Conservation (phyloP, 768 basidiomycete species). For the Tylopilus subfusipes region DNA sequence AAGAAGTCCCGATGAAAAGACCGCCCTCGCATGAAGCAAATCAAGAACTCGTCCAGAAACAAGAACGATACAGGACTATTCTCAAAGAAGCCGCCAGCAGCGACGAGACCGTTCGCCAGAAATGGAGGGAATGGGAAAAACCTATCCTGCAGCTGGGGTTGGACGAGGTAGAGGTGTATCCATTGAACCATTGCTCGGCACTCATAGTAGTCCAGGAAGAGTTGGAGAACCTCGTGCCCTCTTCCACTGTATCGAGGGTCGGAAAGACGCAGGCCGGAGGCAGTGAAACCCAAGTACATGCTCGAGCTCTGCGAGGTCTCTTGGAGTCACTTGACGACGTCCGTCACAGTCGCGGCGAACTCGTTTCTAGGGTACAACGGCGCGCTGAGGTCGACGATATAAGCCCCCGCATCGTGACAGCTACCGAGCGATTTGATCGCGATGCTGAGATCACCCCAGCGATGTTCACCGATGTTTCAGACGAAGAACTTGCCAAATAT, state of each 20-base stretch:
- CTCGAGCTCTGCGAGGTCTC: conserved; percentile 65
- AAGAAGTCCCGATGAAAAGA: conserved; percentile 46
- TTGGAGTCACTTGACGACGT: conserved; percentile 82
- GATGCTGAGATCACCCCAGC: conserved; percentile 72
- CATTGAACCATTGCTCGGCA: background rate
- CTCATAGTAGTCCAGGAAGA: conserved; percentile 44
- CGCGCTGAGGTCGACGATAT: conserved; percentile 72
- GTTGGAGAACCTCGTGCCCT: conserved; percentile 66
- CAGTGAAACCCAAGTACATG: conserved; percentile 55
- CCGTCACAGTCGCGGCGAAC: conserved; percentile 52
- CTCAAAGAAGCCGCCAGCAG: conserved; percentile 69
- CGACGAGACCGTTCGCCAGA: conserved; percentile 71
- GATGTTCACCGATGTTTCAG: conserved; percentile 83
- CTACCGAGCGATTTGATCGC: conserved; percentile 62
- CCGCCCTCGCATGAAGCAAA: conserved; percentile 80
- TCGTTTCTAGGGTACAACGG: conserved; percentile 62
- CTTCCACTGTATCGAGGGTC: conserved; percentile 45
- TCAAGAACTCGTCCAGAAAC: conserved; percentile 63
- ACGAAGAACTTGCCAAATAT: conserved; percentile 78
- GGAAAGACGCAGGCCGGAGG: conserved; percentile 36
- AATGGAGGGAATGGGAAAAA: conserved; percentile 88
- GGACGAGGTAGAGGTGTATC: conserved; percentile 45
- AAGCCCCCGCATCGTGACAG: conserved; percentile 58
- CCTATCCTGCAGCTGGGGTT: conserved; percentile 67
- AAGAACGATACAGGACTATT: conserved; percentile 66